Base-by-base conservation (phyloP, 225 moss, liverwort and hornwort species). In the Sphagnum contortum region DNA sequence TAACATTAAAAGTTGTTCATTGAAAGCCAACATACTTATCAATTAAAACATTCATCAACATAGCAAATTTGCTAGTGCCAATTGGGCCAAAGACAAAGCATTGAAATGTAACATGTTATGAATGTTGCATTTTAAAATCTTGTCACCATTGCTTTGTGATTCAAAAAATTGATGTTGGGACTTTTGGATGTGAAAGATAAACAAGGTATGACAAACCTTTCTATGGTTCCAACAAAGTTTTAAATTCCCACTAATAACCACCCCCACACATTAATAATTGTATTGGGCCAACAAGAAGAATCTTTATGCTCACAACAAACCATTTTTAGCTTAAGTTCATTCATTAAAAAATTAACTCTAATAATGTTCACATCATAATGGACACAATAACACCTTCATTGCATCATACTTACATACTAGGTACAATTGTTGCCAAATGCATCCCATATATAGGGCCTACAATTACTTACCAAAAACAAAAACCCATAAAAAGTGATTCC, bases 11-110 rank as follows among this genome's bases (percentile, higher is more conserved):
- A n/a, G n/a, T n/a, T n/a, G n/a, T n/a, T n/a, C 9, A 9, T 52
- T 4, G n/a, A 55, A 55, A 5, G 58, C 60, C 9, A 46, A 76
- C 74, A 48, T 70, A 90, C 92, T 85, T 88, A 76, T 88, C 83
- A 56, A 90, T 81, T 12, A 93, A 75, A 14, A 90, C 92, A 69
- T 84, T n/a, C n/a, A n/a, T 88, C 57, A 93, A 76, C 73, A 93
- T 77, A 65, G 90, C 77, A 60, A 90, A 90, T 77, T 93, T 93
- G 62, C 92, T 90, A 49, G 90, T 81, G 49, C 80, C 82, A 48
- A 71, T 70, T 54, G 92, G 83, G 65, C 92, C 92, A 66, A 93
- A 90, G 6, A 90, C 86, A 82, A 78, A 93, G 75, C 92, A 93
- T 65, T 88, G 90, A 53, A 93, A 73, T n/a, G 84, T 80, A 62